These are phyloP conservation scores for Phytopythium litorale DNA, from an alignment of 352 stramenopile genomes.

Conservation along the genomic window DNA sequence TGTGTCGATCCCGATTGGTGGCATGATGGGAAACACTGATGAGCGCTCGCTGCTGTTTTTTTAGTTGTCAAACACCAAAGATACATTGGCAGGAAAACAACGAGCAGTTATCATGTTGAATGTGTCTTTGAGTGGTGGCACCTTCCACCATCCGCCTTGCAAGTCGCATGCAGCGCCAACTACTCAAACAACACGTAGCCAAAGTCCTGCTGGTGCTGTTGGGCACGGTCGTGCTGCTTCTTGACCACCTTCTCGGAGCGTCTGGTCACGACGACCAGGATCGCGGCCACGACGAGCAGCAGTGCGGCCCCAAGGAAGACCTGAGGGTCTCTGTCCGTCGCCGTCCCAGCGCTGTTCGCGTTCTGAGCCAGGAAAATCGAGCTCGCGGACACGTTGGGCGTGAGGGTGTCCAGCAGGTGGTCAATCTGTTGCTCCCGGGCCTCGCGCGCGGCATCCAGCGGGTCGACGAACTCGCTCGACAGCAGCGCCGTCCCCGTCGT, in stretches of 20 bases:
- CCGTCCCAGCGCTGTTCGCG: background rate
- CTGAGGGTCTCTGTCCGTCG: conserved; percentile 10
- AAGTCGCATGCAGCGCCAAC: background rate
- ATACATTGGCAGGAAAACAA: background rate
- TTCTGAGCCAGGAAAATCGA: conserved; percentile 15
- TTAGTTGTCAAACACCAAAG: background rate
- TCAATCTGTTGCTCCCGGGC: conserved; percentile 23
- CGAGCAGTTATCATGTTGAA: background rate
- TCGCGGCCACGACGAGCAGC: conserved; percentile 20
- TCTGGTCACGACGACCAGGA: conserved; percentile 22
- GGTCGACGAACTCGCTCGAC: conserved; percentile 11
- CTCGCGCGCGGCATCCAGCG: conserved; percentile 9
- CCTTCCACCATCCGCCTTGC: background rate
- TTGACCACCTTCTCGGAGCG: conserved; percentile 4
- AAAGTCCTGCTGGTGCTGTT: conserved; percentile 19
- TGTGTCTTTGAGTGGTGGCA: background rate
- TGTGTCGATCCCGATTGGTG: background rate
- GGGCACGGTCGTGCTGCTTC: conserved; percentile 5
- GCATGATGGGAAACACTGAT: background rate
- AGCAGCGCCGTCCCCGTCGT: conserved; percentile 10
- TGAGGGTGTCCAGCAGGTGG: conserved; percentile 15
- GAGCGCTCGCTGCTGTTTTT: background rate
- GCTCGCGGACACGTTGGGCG: background rate
- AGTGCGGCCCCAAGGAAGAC: conserved; percentile 19
- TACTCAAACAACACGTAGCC: conserved; percentile 30